Evolutionary conservation across 202 grass and related monocot genomes (phyloP), one percentile per base, ranked within the genome.

Genomic region (Panicum hallii): DNA sequence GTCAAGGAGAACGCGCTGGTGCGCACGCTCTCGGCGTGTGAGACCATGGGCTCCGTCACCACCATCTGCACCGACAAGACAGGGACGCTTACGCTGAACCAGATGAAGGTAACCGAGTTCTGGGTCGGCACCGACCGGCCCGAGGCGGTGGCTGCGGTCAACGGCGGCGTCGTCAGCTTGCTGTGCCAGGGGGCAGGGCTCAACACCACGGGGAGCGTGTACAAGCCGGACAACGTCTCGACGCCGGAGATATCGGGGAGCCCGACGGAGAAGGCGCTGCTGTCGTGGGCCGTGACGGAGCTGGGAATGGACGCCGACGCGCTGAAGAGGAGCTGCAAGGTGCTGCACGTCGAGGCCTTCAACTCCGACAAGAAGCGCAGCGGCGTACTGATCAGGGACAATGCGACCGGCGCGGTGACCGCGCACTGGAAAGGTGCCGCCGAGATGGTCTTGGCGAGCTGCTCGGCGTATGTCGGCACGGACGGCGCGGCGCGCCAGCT

Each of bases 311-410:
- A 93, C 75, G 45, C 57, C 6, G 68, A 78, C 4, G 47, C 67
- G 7, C 11, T 94, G 8, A 90, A 80, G 72, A 52, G 80, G 47
- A 55, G 30, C 47, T 88, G 67, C 82, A 85, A 84, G 75, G 72
- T 97, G 46, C 9, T 97, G 41, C 84, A 58, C 76, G 89, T 97
- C 8, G 90, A 97, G 87, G 90, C 95, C 10, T 97, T 97, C 72
- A 97, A 94, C 81, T 97, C 95, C 1, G 90, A 93, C 79, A 97
- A 94, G 93, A 97, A 97, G 78, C 88, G 87, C 52, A 97, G 95
- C 34, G 95, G 92, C 43, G 84, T 97, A 40, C 23, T 93, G 49
- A 11, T 94, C 38, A 69, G 38, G 14, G 90, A 93, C 75, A 87
- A 82, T 32, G 54, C 6, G 0, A 77, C 73, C 9, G 69, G 76